Percentiles rank a stretch among this genome's conserved stretches.
Conservation (phyloP, 129 eudicot species). For the Gnaphalium uliginosum region DNA sequence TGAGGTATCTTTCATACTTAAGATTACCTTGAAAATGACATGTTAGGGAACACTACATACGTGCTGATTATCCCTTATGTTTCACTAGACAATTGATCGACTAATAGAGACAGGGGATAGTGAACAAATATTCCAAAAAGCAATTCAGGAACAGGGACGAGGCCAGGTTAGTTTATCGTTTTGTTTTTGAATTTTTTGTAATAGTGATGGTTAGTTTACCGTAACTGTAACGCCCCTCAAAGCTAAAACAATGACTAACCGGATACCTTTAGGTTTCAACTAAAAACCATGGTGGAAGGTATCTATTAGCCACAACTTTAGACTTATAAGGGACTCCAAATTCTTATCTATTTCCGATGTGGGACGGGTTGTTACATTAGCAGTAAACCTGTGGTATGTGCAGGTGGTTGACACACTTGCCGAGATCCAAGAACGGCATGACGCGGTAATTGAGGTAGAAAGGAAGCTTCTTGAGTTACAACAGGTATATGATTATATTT, state of each 20-base stretch:
- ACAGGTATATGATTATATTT: slow-evolving; percentile 49
- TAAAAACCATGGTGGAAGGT: too few species aligned
- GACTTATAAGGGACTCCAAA: too few species aligned
- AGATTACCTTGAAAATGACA: neutral
- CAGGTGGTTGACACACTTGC: slow-evolving; percentile 85
- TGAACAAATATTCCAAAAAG: slow-evolving; percentile 77
- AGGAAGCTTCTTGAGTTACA: slow-evolving; percentile 74
- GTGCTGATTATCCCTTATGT: slow-evolving; percentile 3
- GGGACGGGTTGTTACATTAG: too few species aligned
- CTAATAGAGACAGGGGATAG: slow-evolving; percentile 84
- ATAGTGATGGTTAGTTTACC: neutral
- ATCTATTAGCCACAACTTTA: too few species aligned
- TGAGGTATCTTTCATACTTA: slow-evolving; percentile 23
- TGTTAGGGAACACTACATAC: neutral
- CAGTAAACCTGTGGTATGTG: slow-evolving; percentile 10
- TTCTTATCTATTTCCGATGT: too few species aligned
- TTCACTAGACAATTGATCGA: slow-evolving; percentile 72
- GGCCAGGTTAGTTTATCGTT: slow-evolving; percentile 53
- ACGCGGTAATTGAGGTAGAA: slow-evolving; percentile 76
- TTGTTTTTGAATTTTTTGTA: neutral
- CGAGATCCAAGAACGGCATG: slow-evolving; percentile 85
- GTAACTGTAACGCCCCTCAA: too few species aligned
- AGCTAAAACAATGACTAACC: too few species aligned
- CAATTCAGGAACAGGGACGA: slow-evolving; percentile 79
- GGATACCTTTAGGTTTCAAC: too few species aligned